Evolutionary conservation across 2,329 filamentous ascomycete species (phyloP).

Genomic region (Tolypocladium sp.): DNA sequence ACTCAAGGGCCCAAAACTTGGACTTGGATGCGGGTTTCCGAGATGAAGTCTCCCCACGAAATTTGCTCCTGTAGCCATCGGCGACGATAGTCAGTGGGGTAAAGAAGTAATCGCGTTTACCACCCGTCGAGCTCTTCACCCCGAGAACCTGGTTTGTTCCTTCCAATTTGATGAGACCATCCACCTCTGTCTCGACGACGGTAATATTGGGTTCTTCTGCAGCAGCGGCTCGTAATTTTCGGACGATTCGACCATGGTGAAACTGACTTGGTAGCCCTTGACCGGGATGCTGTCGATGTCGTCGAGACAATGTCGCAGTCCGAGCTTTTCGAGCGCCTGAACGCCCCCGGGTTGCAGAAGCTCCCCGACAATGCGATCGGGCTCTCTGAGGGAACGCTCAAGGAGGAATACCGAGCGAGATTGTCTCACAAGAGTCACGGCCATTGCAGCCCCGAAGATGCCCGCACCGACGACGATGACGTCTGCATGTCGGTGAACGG

Average conservation of each 20-base stretch:
- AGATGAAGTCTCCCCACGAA: slow-evolving; percentile 69
- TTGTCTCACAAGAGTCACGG: slow-evolving; percentile 77
- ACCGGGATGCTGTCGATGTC: slow-evolving; percentile 79
- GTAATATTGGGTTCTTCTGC: slow-evolving; percentile 68
- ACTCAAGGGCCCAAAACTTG: slow-evolving; percentile 89
- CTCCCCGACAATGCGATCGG: slow-evolving; percentile 92
- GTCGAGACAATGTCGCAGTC: slow-evolving; percentile 73
- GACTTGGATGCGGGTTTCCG: slow-evolving; percentile 62
- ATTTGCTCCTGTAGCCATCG: slow-evolving; percentile 87
- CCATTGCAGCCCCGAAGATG: slow-evolving; percentile 78
- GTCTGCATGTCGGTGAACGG: slow-evolving; percentile 40
- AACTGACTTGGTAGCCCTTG: slow-evolving; percentile 75
- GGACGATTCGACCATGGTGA: slow-evolving; percentile 91
- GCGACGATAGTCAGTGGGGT: slow-evolving; percentile 80
- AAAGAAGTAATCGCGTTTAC: slow-evolving; percentile 70
- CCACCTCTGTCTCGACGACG: slow-evolving; percentile 82
- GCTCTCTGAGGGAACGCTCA: slow-evolving; percentile 82
- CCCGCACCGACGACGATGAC: slow-evolving; percentile 89
- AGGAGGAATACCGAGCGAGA: slow-evolving; percentile 84
- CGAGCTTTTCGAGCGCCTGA: slow-evolving; percentile 68
- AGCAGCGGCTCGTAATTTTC: slow-evolving; percentile 68
- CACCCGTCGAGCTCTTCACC: slow-evolving; percentile 55
- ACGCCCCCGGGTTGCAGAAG: slow-evolving; percentile 89
- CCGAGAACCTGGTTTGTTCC: slow-evolving; percentile 68
- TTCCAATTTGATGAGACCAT: slow-evolving; percentile 62